phyloP scores from a whole-genome alignment of 306 rosid species.

The Ziziphus jujuba region DNA sequence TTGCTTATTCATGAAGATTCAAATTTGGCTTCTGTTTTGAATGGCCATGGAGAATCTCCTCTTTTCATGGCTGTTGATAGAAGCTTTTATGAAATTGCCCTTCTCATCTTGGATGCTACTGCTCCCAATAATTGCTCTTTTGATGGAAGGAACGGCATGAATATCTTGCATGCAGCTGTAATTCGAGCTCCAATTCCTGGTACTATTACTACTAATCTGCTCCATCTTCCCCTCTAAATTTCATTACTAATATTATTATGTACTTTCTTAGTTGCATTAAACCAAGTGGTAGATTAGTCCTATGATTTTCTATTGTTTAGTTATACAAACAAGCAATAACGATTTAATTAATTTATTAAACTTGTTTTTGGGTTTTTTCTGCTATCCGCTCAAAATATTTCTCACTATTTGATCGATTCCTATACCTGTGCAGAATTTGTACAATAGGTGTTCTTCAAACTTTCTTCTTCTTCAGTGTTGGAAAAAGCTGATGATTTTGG shows the following conservation, averaged over 20 bases:
- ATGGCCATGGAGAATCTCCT: not conserved
- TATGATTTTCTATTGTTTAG: too few relatives aligned
- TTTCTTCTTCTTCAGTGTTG: not conserved
- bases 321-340: too few relatives aligned
- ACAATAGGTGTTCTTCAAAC: not conserved
- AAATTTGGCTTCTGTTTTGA: not conserved
- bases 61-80: constrained; percentile 4
- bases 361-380: too few relatives aligned
- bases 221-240: too few relatives aligned
- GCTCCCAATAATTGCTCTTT: not conserved
- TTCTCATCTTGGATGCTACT: not conserved
- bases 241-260: too few relatives aligned
- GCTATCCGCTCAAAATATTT: too few relatives aligned
- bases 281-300: too few relatives aligned
- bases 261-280: too few relatives aligned
- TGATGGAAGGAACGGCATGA: constrained; percentile 10
- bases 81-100: not conserved
- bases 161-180: constrained; percentile 11
- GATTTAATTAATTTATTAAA: too few relatives aligned
- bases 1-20: not conserved
- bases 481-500: not conserved
- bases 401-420: too few relatives aligned
- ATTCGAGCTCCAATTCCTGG: not conserved
- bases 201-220: too few relatives aligned
- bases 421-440: not conserved